Conservation (phyloP, 2,329 filamentous ascomycete species). For the Aspergillus hortae region DNA sequence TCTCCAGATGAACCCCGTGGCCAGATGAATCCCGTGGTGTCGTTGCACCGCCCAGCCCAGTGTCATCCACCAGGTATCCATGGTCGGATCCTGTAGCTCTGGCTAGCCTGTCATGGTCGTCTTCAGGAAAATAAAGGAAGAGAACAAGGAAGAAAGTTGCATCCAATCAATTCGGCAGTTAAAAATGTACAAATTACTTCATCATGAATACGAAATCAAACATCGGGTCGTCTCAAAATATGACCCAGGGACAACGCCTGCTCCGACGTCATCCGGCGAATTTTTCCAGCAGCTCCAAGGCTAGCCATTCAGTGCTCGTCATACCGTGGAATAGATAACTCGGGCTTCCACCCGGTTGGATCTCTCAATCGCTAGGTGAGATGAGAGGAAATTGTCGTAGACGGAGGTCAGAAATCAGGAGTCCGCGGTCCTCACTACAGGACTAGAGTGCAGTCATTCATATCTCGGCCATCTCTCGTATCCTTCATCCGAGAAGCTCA, state of each 20-base stretch:
- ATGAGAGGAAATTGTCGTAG: not conserved
- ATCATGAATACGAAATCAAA: not conserved
- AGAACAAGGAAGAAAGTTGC: not conserved
- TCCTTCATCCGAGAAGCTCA: slow-evolving; percentile 59
- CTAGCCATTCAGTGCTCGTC: no score
- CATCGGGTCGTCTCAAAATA: not conserved
- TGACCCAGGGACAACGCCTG: not conserved
- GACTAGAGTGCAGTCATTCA: not conserved
- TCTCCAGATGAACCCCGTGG: not conserved
- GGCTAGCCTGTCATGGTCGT: no score
- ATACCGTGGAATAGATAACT: no score
- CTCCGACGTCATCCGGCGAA: no score
- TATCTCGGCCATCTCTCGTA: not conserved
- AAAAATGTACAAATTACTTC: slow-evolving; percentile 1
- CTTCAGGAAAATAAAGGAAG: not conserved
- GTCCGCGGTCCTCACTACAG: not conserved
- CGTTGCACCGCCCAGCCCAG: not conserved
- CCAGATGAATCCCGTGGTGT: not conserved
- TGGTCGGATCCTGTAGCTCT: not conserved
- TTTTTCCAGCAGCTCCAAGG: no score
- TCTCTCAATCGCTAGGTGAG: no score
- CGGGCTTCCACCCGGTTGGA: no score
- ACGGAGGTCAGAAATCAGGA: not conserved
- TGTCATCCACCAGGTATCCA: not conserved
- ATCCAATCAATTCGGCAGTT: not conserved